These are phyloP conservation scores for Fusarium torreyae DNA, from an alignment of 2,329 filamentous ascomycete genomes.

Conservation along the genomic window DNA sequence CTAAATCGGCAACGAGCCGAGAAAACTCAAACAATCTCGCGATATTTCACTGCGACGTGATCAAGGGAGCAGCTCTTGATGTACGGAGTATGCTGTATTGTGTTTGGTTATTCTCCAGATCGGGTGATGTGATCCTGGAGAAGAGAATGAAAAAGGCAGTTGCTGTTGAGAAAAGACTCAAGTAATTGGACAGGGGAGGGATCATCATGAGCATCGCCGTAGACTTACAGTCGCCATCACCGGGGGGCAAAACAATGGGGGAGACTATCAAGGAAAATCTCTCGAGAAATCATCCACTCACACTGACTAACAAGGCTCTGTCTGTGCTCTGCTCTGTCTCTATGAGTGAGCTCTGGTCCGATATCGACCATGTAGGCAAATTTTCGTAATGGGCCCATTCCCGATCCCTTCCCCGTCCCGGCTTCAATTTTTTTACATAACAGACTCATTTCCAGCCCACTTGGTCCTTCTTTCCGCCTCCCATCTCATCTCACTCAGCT, in stretches of 20 bases:
- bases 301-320: conserved; percentile 27
- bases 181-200: background rate
- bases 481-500: conserved; percentile 9
- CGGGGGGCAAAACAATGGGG: conserved; percentile 28
- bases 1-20: conserved; percentile 24
- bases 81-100: background rate
- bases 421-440: conserved; percentile 50
- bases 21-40: conserved; percentile 35
- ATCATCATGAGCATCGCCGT: conserved; percentile 18
- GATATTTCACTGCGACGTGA: conserved; percentile 34
- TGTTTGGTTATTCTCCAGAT: background rate
- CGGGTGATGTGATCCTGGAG: background rate
- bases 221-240: conserved; percentile 23
- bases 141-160: conserved; percentile 6
- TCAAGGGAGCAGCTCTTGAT: background rate
- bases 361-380: conserved; percentile 36
- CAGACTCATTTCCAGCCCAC: conserved; percentile 44
- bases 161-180: background rate
- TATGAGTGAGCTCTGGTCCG: conserved; percentile 12
- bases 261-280: conserved; percentile 7
- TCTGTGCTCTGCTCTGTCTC: background rate
- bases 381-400: conserved; percentile 49
- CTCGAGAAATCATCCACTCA: conserved; percentile 4
- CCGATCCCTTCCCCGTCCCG: conserved; percentile 39
- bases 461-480: conserved; percentile 38